Conservation (phyloP, 768 basidiomycete genomes). For the Mycena galopus region DNA sequence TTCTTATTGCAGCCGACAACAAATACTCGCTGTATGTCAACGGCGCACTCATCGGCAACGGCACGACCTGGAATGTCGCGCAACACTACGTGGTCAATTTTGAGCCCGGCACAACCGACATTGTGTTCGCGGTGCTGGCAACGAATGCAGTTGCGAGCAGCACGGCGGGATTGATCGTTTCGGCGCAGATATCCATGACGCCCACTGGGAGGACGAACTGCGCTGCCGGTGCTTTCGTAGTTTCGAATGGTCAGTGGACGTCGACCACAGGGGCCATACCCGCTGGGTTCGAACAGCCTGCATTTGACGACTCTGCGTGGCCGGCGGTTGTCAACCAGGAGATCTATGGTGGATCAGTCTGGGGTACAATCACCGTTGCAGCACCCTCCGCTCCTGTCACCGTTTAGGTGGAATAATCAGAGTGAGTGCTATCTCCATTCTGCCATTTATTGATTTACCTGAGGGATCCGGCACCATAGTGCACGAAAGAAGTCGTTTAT, state of each 20-base stretch:
- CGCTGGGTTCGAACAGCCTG: background rate
- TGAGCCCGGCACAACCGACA: background rate
- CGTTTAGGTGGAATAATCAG: no score
- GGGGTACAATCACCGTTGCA: background rate
- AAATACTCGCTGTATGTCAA: background rate
- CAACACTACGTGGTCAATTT: background rate
- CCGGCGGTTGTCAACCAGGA: background rate
- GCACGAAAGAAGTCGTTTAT: no score
- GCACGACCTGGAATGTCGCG: background rate
- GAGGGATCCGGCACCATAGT: no score
- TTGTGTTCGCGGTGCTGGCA: background rate
- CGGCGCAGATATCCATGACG: background rate
- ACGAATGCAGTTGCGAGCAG: background rate
- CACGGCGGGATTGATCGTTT: background rate
- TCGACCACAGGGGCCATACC: background rate
- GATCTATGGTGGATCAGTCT: background rate
- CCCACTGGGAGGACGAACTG: background rate
- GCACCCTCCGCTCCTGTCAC: background rate
- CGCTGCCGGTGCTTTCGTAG: background rate
- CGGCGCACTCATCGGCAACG: background rate
- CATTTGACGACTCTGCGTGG: background rate
- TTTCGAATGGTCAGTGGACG: background rate
- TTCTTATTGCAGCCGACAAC: background rate
- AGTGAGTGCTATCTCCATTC: no score
- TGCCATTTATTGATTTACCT: no score